Evolutionary conservation across 2,329 filamentous ascomycete species (phyloP), one percentile per base, ranked within the genome.

Genomic region (Trichoderma sp.): DNA sequence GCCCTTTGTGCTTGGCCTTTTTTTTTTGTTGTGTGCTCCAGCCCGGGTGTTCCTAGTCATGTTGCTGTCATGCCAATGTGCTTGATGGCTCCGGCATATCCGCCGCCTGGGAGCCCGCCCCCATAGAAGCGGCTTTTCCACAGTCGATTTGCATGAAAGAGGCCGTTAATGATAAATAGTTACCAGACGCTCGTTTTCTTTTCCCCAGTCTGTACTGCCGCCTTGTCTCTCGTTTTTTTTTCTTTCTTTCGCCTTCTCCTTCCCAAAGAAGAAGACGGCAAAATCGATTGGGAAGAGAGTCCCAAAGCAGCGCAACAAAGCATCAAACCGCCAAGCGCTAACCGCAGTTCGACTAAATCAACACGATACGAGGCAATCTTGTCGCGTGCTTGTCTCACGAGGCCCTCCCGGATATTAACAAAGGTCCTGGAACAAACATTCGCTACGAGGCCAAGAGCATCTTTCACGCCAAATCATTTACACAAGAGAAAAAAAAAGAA

Each of bases 51-150:
- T 65, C 67, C 60, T 68, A 54, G 66, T 61, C 58, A 68, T 68
- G 66, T 49, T 68, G 66, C 66, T 69, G 67, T 69, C 67, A 69
- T 69, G 67, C 67, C 60, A 69, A 61, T 69, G 37, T 58, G 63
- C 37, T 59, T 32, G 59, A 65, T 21, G 54, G 67, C 60, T 69
- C 67, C 67, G 67, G 67, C 67, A 65, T 56, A 69, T 69, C 67
- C 67, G 67, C 52, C 49, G 26, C 24, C 49, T 37, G 37, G 43
- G 43, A 49, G 37, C 37, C 37, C 51, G 28, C 46, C 61, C 61
- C 55, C 21, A 64, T 34, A 37, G 30, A 63, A 46, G 59, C 32
- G 26, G 63, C 63, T 26, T 54, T 66, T 37, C 58, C 54, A 39
- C 37, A n/a, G 24, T 10, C 24, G 59, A 34, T 61, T 63, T 24